A percentile compares a stretch with the other conserved stretches of the same genome.
Evolutionary conservation across 2,329 filamentous ascomycete genomes (phyloP).

Genomic region (Drechslerella coelobrocha): DNA sequence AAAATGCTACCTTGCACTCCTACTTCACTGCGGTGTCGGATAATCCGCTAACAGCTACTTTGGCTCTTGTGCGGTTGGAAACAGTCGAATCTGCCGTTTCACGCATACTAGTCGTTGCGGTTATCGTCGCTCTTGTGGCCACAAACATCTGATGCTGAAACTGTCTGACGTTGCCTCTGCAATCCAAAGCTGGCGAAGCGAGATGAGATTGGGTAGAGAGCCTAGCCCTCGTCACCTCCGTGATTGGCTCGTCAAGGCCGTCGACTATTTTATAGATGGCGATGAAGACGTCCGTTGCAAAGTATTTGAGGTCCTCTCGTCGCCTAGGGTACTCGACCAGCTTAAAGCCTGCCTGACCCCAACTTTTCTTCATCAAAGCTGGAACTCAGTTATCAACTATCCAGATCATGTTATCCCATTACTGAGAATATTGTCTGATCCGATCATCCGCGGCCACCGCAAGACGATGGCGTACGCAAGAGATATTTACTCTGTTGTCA

Average conservation of each 20-base stretch:
- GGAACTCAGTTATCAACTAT: conserved; percentile 22
- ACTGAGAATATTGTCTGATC: conserved; percentile 29
- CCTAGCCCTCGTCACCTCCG: conserved; percentile 1
- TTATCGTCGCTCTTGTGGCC: conserved; percentile 17
- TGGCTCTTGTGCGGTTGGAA: no score
- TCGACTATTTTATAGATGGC: conserved; percentile 21
- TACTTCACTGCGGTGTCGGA: no score
- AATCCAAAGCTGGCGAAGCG: conserved; percentile 1
- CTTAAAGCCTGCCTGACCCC: conserved; percentile 26
- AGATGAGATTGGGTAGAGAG: neutral
- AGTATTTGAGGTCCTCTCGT: conserved; percentile 10
- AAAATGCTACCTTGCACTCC: no score
- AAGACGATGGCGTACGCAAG: conserved; percentile 3
- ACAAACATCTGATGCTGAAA: conserved; percentile 11
- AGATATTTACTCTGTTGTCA: conserved; percentile 11
- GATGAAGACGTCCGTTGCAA: conserved; percentile 23
- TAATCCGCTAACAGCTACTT: no score
- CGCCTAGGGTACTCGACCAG: conserved; percentile 2
- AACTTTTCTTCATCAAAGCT: conserved; percentile 18
- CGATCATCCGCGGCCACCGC: neutral
- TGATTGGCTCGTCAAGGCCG: conserved; percentile 11
- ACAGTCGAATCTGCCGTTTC: conserved; percentile 19
- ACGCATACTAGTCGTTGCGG: conserved; percentile 21
- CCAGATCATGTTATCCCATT: conserved; percentile 29
- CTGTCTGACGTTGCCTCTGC: neutral